These are phyloP conservation scores for Bjerkandera adusta DNA, from an alignment of 1,284 basidiomycete species.

Conservation along the genomic window DNA sequence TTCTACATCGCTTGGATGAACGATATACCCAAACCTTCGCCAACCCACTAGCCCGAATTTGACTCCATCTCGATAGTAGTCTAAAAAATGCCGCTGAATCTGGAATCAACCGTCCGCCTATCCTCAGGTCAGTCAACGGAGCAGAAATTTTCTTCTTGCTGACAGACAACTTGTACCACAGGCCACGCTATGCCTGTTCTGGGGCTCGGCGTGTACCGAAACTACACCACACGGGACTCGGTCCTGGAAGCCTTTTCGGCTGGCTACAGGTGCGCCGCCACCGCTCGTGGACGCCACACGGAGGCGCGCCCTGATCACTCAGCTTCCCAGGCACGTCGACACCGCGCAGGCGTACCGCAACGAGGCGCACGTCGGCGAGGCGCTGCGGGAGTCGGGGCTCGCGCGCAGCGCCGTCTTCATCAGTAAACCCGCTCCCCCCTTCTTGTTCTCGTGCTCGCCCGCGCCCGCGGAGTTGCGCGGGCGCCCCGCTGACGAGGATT, in stretches of 20 bases:
- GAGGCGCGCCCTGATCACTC: constrained; percentile 1
- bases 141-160: no score
- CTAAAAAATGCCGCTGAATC: neutral
- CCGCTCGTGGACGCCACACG: neutral
- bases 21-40: no score
- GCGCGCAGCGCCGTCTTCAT: constrained; percentile 62
- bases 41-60: no score
- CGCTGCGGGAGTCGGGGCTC: constrained; percentile 52
- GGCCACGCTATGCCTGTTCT: constrained; percentile 70
- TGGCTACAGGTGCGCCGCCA: constrained; percentile 72
- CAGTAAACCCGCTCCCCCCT: constrained; percentile 44
- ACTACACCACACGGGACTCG: constrained; percentile 55
- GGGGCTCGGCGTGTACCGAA: constrained; percentile 82
- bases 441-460: neutral
- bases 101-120: no score
- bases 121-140: no score
- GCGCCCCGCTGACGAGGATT: constrained; percentile 7
- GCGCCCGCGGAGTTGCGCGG: neutral
- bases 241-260: constrained; percentile 67
- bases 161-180: no score
- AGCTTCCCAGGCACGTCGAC: constrained; percentile 61
- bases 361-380: constrained; percentile 62
- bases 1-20: no score
- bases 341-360: constrained; percentile 76
- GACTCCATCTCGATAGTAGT: neutral